These are phyloP conservation scores for Pyrrhoderma lamaoense DNA, from an alignment of 1,284 basidiomycete species.

Conservation along the genomic window DNA sequence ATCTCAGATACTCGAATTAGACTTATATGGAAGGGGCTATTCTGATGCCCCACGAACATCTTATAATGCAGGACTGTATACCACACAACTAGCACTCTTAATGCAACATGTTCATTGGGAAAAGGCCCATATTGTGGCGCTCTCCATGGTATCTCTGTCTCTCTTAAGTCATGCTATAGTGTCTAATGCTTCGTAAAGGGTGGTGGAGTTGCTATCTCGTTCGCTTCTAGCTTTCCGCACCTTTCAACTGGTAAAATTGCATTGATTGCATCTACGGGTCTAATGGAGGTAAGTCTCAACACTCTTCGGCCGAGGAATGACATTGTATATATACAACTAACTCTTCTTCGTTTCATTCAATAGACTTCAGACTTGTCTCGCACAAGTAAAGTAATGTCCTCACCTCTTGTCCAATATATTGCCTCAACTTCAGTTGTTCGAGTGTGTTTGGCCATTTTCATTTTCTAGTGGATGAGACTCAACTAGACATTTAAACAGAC, in stretches of 20 bases:
- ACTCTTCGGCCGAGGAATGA: background rate
- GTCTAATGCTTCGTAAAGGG: slow-evolving; percentile 38
- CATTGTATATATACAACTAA: slow-evolving; percentile 3
- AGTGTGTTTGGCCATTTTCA: slow-evolving; percentile 31
- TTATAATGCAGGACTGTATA: slow-evolving; percentile 58
- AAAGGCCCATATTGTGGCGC: slow-evolving; percentile 53
- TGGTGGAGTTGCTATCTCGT: slow-evolving; percentile 62
- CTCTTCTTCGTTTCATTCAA: background rate
- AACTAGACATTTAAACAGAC: background rate
- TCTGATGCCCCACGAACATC: slow-evolving; percentile 64
- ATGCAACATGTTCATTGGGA: slow-evolving; percentile 71
- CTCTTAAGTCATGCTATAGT: background rate
- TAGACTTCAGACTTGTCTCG: slow-evolving; percentile 59
- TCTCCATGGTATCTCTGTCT: slow-evolving; percentile 55
- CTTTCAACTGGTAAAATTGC: slow-evolving; percentile 56
- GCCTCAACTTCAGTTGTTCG: slow-evolving; percentile 53
- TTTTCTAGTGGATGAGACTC: background rate
- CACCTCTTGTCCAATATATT: slow-evolving; percentile 55
- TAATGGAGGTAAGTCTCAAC: slow-evolving; percentile 44
- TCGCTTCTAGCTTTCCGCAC: slow-evolving; percentile 60
- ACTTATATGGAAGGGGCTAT: slow-evolving; percentile 74
- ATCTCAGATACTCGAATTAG: slow-evolving; percentile 31
- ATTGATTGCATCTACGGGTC: slow-evolving; percentile 59
- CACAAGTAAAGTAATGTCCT: slow-evolving; percentile 66
- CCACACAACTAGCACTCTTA: slow-evolving; percentile 70